A percentile compares a stretch with the other conserved stretches of the same genome.
Conservation (phyloP, 768 basidiomycete genomes). For the Myochromella boudieri region DNA sequence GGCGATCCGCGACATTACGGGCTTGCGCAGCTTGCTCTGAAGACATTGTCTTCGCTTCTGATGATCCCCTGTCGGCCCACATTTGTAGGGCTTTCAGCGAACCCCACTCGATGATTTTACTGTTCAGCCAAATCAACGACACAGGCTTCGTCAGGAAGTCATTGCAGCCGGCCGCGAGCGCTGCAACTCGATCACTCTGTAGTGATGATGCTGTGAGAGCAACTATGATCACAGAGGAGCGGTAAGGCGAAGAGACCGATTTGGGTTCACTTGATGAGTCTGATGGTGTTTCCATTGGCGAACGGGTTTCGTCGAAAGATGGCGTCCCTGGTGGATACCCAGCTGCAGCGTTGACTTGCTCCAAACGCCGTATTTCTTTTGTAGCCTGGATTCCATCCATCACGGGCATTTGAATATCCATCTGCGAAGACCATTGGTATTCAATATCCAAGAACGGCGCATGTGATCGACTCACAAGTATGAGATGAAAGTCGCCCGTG, state of each 20-base stretch:
- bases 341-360: constrained; percentile 63
- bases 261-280: constrained; percentile 51
- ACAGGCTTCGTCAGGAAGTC: constrained; percentile 99
- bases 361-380: constrained; percentile 88
- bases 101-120: constrained; percentile 99
- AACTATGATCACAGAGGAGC: constrained; percentile 96
- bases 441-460: background rate
- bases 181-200: constrained; percentile 93
- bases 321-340: constrained; percentile 74
- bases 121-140: constrained; percentile 91
- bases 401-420: constrained; percentile 99
- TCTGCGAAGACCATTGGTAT: constrained; percentile 47
- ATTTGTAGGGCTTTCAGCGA: constrained; percentile 93
- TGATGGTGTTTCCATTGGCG: constrained; percentile 47
- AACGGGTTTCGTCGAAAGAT: constrained; percentile 42
- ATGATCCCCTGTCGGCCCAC: constrained; percentile 83
- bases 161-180: constrained; percentile 98
- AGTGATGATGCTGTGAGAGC: constrained; percentile 96
- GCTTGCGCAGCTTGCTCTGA: constrained; percentile 41
- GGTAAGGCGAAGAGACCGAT: constrained; percentile 64
- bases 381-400: constrained; percentile 99
- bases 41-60: constrained; percentile 40
- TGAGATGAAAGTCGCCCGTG: constrained; percentile 91
- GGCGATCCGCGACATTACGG: constrained; percentile 42
- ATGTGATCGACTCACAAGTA: constrained; percentile 64